phyloP scores from a whole-genome alignment of 148 eudicot genomes.

The Nepenthes mirabilis region DNA sequence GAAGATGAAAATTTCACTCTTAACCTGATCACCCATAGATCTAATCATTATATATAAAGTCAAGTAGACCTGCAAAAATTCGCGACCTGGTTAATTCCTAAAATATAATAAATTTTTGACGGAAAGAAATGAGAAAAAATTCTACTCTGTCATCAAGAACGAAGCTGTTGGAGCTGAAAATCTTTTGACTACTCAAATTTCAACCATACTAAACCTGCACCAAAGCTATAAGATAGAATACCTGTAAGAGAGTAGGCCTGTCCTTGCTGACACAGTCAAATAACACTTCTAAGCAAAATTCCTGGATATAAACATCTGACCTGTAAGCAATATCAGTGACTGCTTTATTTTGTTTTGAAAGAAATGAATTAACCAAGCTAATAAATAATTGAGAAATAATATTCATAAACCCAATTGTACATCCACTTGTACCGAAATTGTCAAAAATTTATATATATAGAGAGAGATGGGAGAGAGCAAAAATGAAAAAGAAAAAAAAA shows the following conservation, averaged over 20 bases:
- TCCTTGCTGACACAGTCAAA: conserved; percentile 98
- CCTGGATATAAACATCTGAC: conserved; percentile 71
- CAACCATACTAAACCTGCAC: too few relatives aligned
- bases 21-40: conserved; percentile 55
- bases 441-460: too few relatives aligned
- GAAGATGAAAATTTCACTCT: conserved; percentile 19
- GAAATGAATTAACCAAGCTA: too few relatives aligned
- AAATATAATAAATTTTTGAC: not conserved
- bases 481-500: too few relatives aligned
- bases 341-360: not conserved
- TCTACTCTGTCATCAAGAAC: too few relatives aligned
- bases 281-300: conserved; percentile 89
- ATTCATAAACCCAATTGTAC: too few relatives aligned
- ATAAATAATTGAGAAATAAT: too few relatives aligned
- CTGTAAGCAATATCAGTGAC: conserved; percentile 25
- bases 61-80: conserved; percentile 65
- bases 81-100: not conserved
- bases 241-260: conserved; percentile 92
- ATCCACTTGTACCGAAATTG: too few relatives aligned
- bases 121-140: too few relatives aligned
- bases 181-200: too few relatives aligned
- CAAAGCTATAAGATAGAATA: conserved; percentile 5
- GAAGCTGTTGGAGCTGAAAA: too few relatives aligned
- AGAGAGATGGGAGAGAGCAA: too few relatives aligned
- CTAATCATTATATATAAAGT: conserved; percentile 62